A percentile compares a stretch with the other conserved stretches of the same genome.
Conservation (phyloP, 192 early-diverging fungal genomes). For the Spinellus fusiger region DNA sequence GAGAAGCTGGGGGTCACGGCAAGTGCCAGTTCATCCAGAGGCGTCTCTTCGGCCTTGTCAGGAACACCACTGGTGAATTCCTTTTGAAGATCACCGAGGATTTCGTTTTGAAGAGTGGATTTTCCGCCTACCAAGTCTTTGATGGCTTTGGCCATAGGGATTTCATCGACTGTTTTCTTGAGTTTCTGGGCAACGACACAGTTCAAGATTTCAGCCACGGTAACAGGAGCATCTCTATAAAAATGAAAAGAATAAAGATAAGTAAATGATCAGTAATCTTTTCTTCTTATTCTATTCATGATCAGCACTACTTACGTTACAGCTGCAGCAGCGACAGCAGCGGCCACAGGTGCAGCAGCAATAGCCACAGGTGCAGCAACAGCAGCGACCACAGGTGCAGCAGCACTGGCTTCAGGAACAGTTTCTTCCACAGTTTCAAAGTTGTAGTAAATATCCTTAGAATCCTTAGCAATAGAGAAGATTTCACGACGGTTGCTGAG, state of each 20-base stretch:
- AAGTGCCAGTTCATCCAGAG: conserved; percentile 73
- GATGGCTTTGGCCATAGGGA: conserved; percentile 73
- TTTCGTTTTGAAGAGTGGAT: conserved; percentile 94
- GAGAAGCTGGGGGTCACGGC: conserved; percentile 54
- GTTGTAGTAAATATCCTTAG: conserved; percentile 92
- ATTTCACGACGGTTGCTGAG: conserved; percentile 85
- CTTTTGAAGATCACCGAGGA: conserved; percentile 89
- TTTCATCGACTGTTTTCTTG: conserved; percentile 71
- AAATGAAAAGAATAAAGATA: conserved; percentile 8
- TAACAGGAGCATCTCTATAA: conserved; percentile 67
- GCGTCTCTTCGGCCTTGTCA: conserved; percentile 89
- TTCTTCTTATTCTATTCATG: not conserved
- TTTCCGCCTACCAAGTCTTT: conserved; percentile 96
- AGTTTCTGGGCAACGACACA: conserved; percentile 87
- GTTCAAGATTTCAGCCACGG: conserved; percentile 77
- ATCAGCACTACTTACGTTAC: conserved; percentile 27
- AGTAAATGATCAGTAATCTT: not conserved
- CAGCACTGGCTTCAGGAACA: conserved; percentile 34
- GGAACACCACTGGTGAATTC: conserved; percentile 81
- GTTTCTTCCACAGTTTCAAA: conserved; percentile 67
- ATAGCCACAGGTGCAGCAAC: conserved; percentile 39
- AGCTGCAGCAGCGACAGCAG: conserved; percentile 52
- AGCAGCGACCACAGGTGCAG: conserved; percentile 42
- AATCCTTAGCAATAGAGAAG: conserved; percentile 83
- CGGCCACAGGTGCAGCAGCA: conserved; percentile 46